Conservation (phyloP, 495 filamentous ascomycete genomes). For the Aspergillus hancockii region DNA sequence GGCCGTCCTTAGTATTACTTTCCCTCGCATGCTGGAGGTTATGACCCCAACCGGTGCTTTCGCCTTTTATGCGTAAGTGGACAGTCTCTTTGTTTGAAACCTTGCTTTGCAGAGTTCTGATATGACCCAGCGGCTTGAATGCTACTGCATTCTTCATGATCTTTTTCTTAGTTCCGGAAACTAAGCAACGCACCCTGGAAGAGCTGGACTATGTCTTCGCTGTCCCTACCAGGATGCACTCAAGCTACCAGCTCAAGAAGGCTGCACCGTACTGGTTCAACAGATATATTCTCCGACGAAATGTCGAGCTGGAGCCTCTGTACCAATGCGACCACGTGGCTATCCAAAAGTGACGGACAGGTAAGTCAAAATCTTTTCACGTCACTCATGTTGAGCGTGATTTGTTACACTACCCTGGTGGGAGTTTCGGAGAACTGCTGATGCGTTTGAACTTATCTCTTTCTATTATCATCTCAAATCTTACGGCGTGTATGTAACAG, state of each 20-base stretch:
- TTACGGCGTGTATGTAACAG: not conserved
- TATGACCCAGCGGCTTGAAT: constrained; percentile 59
- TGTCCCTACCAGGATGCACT: constrained; percentile 64
- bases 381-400: not conserved
- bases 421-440: not conserved
- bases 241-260: constrained; percentile 61
- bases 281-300: constrained; percentile 61
- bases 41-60: constrained; percentile 57
- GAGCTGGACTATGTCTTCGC: constrained; percentile 85
- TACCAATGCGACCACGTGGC: constrained; percentile 58
- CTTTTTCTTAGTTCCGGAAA: constrained; percentile 76
- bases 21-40: constrained; percentile 62
- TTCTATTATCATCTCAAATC: not conserved
- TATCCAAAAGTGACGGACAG: constrained; percentile 1
- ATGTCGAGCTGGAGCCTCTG: constrained; percentile 58
- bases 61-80: constrained; percentile 48
- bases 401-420: not conserved
- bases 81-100: not conserved
- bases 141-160: constrained; percentile 68
- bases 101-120: not conserved
- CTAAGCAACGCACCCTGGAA: constrained; percentile 77
- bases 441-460: not conserved
- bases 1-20: constrained; percentile 68
- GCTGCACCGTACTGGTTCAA: constrained; percentile 71
- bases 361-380: not conserved